These are phyloP conservation scores for Edaphochlamys debaryana DNA, from an alignment of 139 green algal genomes.

Conservation along the genomic window DNA sequence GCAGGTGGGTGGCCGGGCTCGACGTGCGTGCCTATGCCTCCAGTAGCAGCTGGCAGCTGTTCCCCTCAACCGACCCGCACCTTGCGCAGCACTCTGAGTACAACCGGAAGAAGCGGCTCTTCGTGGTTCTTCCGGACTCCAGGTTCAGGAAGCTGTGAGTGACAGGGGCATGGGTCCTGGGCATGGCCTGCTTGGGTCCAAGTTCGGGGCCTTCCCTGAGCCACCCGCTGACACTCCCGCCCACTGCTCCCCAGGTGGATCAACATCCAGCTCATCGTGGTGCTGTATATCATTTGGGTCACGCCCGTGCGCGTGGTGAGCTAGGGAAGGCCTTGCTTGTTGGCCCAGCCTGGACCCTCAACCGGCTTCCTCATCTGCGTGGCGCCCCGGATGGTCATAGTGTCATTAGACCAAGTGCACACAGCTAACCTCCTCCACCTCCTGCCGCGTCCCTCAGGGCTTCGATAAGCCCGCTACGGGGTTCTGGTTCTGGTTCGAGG, in stretches of 20 bases:
- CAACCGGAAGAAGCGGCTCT: neutral
- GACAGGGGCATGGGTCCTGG: neutral
- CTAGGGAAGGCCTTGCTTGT: too few relatives aligned
- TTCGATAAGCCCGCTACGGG: conserved; percentile 63
- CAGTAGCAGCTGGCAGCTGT: too few relatives aligned
- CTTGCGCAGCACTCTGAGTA: neutral
- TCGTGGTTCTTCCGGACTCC: conserved; percentile 49
- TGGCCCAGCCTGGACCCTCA: too few relatives aligned
- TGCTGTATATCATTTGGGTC: conserved; percentile 72
- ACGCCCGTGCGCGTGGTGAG: conserved; percentile 66
- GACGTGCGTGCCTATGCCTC: too few relatives aligned
- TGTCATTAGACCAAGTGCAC: too few relatives aligned
- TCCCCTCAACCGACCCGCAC: too few relatives aligned
- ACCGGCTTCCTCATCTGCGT: too few relatives aligned
- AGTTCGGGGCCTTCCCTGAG: too few relatives aligned
- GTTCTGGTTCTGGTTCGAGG: conserved; percentile 71
- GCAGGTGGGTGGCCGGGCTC: too few relatives aligned
- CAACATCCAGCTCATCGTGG: conserved; percentile 52
- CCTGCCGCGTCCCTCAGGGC: conserved; percentile 40
- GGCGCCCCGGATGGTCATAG: too few relatives aligned
- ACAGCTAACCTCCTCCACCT: too few relatives aligned
- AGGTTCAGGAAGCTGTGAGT: conserved; percentile 47
- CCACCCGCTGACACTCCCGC: too few relatives aligned
- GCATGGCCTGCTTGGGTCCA: neutral
- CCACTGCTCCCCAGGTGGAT: conserved; percentile 19